Conservation (phyloP, 2,329 filamentous ascomycete genomes). For the Arthroderma sp. region DNA sequence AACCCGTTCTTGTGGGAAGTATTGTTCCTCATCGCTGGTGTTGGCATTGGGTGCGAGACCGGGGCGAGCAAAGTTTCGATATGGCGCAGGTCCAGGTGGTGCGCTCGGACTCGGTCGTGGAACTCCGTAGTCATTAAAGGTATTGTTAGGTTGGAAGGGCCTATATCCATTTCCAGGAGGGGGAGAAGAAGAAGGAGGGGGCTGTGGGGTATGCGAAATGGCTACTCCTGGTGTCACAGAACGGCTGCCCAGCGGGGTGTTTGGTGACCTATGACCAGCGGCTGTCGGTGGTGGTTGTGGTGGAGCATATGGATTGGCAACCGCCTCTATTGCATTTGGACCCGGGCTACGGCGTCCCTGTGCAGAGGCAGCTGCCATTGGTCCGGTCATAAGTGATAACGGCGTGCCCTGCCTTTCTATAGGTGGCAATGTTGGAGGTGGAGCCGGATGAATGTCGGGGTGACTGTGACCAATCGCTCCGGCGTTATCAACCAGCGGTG, state of each 20-base stretch:
- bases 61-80: slow-evolving; percentile 8
- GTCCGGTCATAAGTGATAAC: slow-evolving; percentile 31
- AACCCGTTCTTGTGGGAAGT: slow-evolving; percentile 3
- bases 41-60: not conserved
- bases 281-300: not conserved
- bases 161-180: too few species aligned
- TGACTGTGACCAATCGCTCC: slow-evolving; percentile 10
- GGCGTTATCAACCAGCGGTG: slow-evolving; percentile 29
- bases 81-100: slow-evolving; percentile 1
- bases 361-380: slow-evolving; percentile 8
- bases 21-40: not conserved
- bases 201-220: too few species aligned
- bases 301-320: not conserved
- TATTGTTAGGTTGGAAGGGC: too few species aligned
- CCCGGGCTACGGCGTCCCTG: slow-evolving; percentile 15
- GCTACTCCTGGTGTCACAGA: too few species aligned
- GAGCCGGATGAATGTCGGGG: slow-evolving; percentile 19
- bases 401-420: slow-evolving; percentile 38
- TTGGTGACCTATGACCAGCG: not conserved
- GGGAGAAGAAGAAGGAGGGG: too few species aligned
- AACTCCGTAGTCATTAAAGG: too few species aligned
- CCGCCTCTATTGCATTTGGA: not conserved
- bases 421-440: slow-evolving; percentile 3
- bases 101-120: not conserved
- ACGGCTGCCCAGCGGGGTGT: too few species aligned